Evolutionary conservation across 208 protist genomes (phyloP).

Genomic region (Tetramitus jugosus): DNA sequence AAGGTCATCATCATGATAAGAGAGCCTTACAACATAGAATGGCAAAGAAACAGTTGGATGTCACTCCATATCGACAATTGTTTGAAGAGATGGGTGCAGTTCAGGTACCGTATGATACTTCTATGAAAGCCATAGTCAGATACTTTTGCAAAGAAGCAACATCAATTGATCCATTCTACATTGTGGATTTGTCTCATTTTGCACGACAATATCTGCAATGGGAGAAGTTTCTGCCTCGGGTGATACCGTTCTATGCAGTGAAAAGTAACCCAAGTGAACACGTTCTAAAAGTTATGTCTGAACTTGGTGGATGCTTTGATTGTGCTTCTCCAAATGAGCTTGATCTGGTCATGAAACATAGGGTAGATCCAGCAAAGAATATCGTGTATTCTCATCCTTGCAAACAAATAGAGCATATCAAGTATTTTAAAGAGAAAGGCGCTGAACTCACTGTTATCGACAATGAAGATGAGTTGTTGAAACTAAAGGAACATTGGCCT

Average conservation of each 20-base stretch:
- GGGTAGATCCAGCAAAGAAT: neutral
- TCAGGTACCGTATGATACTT: too few relatives aligned
- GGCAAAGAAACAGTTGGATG: too few relatives aligned
- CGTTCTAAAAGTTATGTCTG: conserved; percentile 41
- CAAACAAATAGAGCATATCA: conserved; percentile 58
- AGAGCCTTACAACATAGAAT: too few relatives aligned
- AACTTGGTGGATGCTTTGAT: conserved; percentile 65
- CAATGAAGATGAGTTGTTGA: conserved; percentile 59
- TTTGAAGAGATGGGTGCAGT: too few relatives aligned
- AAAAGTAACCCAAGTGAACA: conserved; percentile 60
- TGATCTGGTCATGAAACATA: conserved; percentile 44
- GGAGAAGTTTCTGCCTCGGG: conserved; percentile 55
- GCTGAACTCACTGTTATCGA: conserved; percentile 67
- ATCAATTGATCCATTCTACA: conserved; percentile 55
- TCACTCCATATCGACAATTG: too few relatives aligned
- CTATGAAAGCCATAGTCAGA: too few relatives aligned
- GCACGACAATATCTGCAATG: conserved; percentile 58
- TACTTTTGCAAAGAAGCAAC: too few relatives aligned
- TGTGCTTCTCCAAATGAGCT: conserved; percentile 62
- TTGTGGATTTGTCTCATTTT: conserved; percentile 59
- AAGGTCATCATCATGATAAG: too few relatives aligned
- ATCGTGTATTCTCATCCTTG: conserved; percentile 75
- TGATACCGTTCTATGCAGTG: conserved; percentile 64
- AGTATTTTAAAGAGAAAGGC: conserved; percentile 42
- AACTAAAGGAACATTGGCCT: conserved; percentile 52